These are phyloP conservation scores for Dentipellis fragilis DNA, from an alignment of 768 basidiomycete genomes.

Conservation along the genomic window DNA sequence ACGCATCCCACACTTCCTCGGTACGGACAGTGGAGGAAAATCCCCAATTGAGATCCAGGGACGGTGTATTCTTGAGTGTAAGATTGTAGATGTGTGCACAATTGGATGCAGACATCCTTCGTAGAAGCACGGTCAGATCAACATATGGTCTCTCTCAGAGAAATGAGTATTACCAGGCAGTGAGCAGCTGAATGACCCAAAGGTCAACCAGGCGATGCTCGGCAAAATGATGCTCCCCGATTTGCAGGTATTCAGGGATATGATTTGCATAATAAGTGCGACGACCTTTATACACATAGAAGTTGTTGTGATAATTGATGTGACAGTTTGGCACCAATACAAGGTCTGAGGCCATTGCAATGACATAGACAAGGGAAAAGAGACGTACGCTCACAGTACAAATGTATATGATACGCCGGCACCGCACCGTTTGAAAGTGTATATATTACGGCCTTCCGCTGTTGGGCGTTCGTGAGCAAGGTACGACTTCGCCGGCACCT, in stretches of 20 bases:
- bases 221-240: not conserved
- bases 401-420: not conserved
- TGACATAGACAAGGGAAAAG: too few species aligned
- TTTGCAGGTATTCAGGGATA: not conserved
- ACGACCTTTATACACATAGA: not conserved
- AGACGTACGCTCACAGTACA: not conserved
- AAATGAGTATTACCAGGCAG: not conserved
- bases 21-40: constrained; percentile 1
- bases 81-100: too few species aligned
- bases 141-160: not conserved
- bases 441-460: not conserved
- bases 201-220: not conserved
- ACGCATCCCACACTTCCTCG: constrained; percentile 17
- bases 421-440: not conserved
- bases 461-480: not conserved
- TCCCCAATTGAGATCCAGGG: constrained; percentile 5
- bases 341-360: too few species aligned
- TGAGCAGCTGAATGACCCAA: not conserved
- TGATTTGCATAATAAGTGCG: not conserved
- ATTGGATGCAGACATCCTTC: too few species aligned
- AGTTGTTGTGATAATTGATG: not conserved
- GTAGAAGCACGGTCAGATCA: too few species aligned
- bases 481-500: not conserved
- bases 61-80: not conserved
- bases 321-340: not conserved